Base-by-base conservation (phyloP, 805 yeast species). In the Phaffomyces antillensis region DNA sequence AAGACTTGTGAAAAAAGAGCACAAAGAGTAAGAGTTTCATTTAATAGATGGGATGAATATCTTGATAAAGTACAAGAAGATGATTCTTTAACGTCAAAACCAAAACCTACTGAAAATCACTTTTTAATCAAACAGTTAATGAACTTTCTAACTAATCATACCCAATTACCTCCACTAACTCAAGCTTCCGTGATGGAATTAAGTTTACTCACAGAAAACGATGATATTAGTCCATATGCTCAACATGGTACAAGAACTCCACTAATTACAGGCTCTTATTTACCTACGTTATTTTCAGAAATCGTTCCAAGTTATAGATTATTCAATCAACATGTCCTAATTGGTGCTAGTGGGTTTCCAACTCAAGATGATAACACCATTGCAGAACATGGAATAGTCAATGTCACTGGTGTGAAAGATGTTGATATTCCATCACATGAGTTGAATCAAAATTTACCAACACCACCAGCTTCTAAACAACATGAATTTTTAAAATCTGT, bases 11-110 rank as follows among this genome's bases (percentile, higher is more conserved):
- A 82, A 47, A 73, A 77, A 39, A 76, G 81, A 47, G 76, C 86
- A 51, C 81, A 76, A 52, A 73, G 86, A 41, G 78, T 89, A 5
- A 73, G 77, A 46, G 79, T 81, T 43, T 83, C 95, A 0, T 80
- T 88, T 56, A 77, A 73, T 45, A 79, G 93, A 58, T 91, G 98
- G 98, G 77, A 81, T 51, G 86, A 79, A 36, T 86, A 84, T 60
- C 63, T 83, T 38, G 63, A 65, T 17, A 68, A 69, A 39, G 70
- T 80, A 34, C 58, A 67, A 17, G 75, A 79, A 52, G 67, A 68
- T 32, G 65, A 64, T 12, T 56, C 41, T 46, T 57, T 23, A 39
- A 53, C 20, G 58, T 54, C 10, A 55, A 54, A 40, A 50, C 62
- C 10, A 48, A 16, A 37, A 9, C 48, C 44, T 16, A 26, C n/a